A percentile compares a stretch with the other conserved stretches of the same genome.
phyloP scores from a whole-genome alignment of 768 basidiomycete species.

The Agaricus sinodeliciosus region DNA sequence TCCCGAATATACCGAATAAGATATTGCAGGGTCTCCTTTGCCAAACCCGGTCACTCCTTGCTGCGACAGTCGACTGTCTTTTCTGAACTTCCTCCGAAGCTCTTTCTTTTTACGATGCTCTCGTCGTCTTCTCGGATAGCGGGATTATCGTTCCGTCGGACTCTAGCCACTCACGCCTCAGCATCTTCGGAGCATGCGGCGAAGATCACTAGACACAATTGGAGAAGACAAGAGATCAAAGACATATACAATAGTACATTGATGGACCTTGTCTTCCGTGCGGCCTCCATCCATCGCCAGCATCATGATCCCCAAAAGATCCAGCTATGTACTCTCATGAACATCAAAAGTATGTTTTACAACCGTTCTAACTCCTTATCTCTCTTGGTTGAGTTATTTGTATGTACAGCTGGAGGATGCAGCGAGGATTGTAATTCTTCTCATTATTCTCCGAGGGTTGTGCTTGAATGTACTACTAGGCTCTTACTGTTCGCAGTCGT shows the following conservation, averaged over 20 bases:
- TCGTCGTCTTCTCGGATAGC: slow-evolving; percentile 20
- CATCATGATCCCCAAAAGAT: slow-evolving; percentile 87
- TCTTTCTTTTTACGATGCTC: slow-evolving; percentile 1
- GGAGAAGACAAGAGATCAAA: slow-evolving; percentile 79
- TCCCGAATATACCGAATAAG: too few relatives aligned
- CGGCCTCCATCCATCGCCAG: slow-evolving; percentile 78
- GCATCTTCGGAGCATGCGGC: slow-evolving; percentile 18
- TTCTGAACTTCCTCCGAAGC: slow-evolving; percentile 29
- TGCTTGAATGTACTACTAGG: slow-evolving; percentile 34
- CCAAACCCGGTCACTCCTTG: neutral
- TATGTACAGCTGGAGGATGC: slow-evolving; percentile 77
- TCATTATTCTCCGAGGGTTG: neutral
- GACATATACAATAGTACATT: slow-evolving; percentile 80
- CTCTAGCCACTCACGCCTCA: slow-evolving; percentile 59
- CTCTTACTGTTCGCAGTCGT: slow-evolving; percentile 97
- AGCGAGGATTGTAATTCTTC: slow-evolving; percentile 79
- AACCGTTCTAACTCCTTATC: slow-evolving; percentile 18
- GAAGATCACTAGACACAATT: slow-evolving; percentile 46
- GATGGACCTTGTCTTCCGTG: slow-evolving; percentile 83
- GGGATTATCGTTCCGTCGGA: slow-evolving; percentile 28
- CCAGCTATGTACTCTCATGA: slow-evolving; percentile 96
- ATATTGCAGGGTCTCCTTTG: neutral
- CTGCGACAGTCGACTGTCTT: neutral
- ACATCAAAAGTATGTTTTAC: slow-evolving; percentile 82
- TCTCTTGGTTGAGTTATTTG: slow-evolving; percentile 10